Percentiles rank a stretch among this genome's conserved stretches.
Conservation (phyloP, 495 filamentous ascomycete genomes). For the Penicillium antarcticum region DNA sequence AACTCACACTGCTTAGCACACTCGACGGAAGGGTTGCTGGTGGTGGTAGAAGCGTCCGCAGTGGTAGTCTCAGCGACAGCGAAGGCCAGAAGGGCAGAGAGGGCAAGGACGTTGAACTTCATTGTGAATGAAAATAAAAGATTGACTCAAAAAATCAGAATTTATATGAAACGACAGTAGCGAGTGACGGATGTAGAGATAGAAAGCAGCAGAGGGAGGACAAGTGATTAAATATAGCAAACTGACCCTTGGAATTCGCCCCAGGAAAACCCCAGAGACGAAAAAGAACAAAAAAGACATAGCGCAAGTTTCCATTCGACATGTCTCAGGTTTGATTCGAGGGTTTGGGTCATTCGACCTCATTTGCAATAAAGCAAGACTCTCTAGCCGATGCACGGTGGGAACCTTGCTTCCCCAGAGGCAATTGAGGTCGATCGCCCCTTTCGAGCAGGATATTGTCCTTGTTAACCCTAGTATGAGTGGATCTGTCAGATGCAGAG, state of each 20-base stretch:
- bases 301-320: slow-evolving; percentile 16
- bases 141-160: slow-evolving; percentile 10
- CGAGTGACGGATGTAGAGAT: slow-evolving; percentile 11
- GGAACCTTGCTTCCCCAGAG: slow-evolving; percentile 4
- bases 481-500: slow-evolving; percentile 22
- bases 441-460: background rate
- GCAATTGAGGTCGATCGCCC: slow-evolving; percentile 1
- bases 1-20: slow-evolving; percentile 38
- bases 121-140: slow-evolving; percentile 22
- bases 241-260: slow-evolving; percentile 3
- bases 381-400: background rate
- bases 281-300: background rate
- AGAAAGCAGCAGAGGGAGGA: background rate
- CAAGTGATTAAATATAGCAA: slow-evolving; percentile 10
- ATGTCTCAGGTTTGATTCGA: slow-evolving; percentile 19
- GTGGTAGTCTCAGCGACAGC: slow-evolving; percentile 29
- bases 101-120: slow-evolving; percentile 40
- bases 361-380: background rate
- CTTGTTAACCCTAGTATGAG: slow-evolving; percentile 1
- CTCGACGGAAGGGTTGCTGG: slow-evolving; percentile 20
- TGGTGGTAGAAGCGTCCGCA: slow-evolving; percentile 12
- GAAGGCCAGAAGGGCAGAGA: slow-evolving; percentile 35
- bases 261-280: background rate
- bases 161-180: slow-evolving; percentile 7
- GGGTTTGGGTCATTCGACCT: background rate